phyloP scores from a whole-genome alignment of 805 yeast genomes.

The Nakazawaea wickerhamii region DNA sequence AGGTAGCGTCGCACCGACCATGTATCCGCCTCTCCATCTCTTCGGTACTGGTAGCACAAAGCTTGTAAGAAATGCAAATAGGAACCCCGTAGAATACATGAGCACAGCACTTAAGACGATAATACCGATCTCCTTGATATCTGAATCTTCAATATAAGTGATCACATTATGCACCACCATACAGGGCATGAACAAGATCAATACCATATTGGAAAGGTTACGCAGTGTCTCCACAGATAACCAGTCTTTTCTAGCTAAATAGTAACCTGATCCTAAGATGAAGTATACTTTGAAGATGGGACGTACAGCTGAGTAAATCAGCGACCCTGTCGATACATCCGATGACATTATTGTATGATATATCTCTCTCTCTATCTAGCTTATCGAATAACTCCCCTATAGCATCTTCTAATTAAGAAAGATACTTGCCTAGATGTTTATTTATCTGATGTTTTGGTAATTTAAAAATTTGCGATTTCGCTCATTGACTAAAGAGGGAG shows the following conservation, averaged over 20 bases:
- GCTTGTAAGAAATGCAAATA: slow-evolving; percentile 21
- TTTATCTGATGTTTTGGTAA: too few relatives aligned
- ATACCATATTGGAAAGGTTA: slow-evolving; percentile 58
- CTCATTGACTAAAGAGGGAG: neutral
- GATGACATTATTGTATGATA: neutral
- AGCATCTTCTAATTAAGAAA: too few relatives aligned
- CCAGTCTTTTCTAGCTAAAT: slow-evolving; percentile 51
- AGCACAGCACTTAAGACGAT: slow-evolving; percentile 47
- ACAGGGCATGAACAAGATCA: slow-evolving; percentile 60
- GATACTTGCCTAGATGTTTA: too few relatives aligned
- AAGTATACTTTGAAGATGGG: slow-evolving; percentile 74
- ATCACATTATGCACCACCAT: slow-evolving; percentile 62
- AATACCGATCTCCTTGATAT: slow-evolving; percentile 66
- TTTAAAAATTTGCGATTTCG: too few relatives aligned
- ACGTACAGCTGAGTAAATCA: slow-evolving; percentile 57
- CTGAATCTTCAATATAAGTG: slow-evolving; percentile 51
- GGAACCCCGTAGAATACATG: slow-evolving; percentile 40
- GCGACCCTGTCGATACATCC: slow-evolving; percentile 15
- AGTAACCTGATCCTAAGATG: slow-evolving; percentile 63
- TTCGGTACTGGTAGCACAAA: slow-evolving; percentile 45
- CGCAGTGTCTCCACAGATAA: slow-evolving; percentile 57
- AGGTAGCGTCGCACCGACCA: slow-evolving; percentile 67
- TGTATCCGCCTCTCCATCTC: slow-evolving; percentile 65
- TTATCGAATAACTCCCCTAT: too few relatives aligned
- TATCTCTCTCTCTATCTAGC: too few relatives aligned